phyloP scores from a whole-genome alignment of 2,329 filamentous ascomycete genomes.

The Daldinia sp. region DNA sequence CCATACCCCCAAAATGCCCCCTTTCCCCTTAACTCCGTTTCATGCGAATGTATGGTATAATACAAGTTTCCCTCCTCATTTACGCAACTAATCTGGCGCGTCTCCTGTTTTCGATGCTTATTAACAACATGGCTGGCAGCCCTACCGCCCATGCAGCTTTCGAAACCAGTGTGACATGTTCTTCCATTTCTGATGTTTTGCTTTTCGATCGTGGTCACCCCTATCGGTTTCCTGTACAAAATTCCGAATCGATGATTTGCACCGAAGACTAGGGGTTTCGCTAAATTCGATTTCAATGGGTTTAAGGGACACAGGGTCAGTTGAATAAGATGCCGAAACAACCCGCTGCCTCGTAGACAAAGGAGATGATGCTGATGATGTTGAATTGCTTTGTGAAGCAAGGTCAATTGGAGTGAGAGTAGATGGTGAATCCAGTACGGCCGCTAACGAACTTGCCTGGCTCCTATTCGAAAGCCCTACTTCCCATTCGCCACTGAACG shows the following conservation, averaged over 20 bases:
- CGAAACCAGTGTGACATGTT: constrained; percentile 52
- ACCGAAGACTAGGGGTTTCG: constrained; percentile 15
- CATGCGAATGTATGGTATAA: constrained; percentile 32
- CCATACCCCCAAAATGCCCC: constrained; percentile 1
- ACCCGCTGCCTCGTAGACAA: constrained; percentile 38
- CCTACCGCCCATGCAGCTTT: constrained; percentile 51
- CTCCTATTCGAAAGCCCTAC: constrained; percentile 38
- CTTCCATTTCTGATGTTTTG: constrained; percentile 48
- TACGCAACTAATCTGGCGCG: not conserved
- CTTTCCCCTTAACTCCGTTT: constrained; percentile 31
- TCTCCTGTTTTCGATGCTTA: not conserved
- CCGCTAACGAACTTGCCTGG: constrained; percentile 39
- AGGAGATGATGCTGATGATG: constrained; percentile 38
- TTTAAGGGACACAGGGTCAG: constrained; percentile 32
- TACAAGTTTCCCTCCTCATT: constrained; percentile 21
- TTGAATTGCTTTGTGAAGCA: constrained; percentile 16
- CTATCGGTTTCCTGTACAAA: constrained; percentile 4
- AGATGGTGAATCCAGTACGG: constrained; percentile 31
- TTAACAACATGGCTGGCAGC: constrained; percentile 29
- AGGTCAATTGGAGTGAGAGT: constrained; percentile 21
- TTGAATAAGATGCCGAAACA: constrained; percentile 44
- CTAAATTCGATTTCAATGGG: constrained; percentile 17
- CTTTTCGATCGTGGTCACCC: constrained; percentile 34
- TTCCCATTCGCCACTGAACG: constrained; percentile 51
- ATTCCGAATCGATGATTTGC: constrained; percentile 9